Evolutionary conservation across 768 basidiomycete species (phyloP).

Genomic region (Hortiboletus flavorubellus): DNA sequence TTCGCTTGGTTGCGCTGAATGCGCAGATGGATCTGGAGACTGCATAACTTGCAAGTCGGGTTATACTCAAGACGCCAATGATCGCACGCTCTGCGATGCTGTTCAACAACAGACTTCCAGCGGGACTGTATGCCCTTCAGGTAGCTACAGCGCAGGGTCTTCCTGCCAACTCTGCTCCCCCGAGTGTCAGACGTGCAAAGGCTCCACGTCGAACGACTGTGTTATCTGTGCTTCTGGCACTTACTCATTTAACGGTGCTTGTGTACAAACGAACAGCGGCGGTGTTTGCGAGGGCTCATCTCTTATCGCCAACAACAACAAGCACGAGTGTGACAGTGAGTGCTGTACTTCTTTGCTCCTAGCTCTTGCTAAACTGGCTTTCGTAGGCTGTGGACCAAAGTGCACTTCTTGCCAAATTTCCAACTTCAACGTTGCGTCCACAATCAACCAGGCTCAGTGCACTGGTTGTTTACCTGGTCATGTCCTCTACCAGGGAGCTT

Average conservation of each 20-base stretch:
- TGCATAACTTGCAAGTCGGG: conserved; percentile 72
- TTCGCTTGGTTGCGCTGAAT: conserved; percentile 65
- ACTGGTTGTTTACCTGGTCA: conserved; percentile 77
- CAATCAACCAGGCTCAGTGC: conserved; percentile 63
- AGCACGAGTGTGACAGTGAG: conserved; percentile 78
- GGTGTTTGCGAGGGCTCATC: conserved; percentile 74
- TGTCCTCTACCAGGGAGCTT: conserved; percentile 66
- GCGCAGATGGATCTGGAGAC: conserved; percentile 62
- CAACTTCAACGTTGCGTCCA: conserved; percentile 67
- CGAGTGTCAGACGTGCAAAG: conserved; percentile 68
- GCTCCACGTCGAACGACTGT: conserved; percentile 66
- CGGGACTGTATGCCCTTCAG: conserved; percentile 60
- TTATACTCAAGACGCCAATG: conserved; percentile 63
- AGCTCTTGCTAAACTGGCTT: not conserved
- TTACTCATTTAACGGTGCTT: conserved; percentile 63
- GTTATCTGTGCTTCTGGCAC: conserved; percentile 60
- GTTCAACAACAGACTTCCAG: conserved; percentile 45
- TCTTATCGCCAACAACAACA: conserved; percentile 76
- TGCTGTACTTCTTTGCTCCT: not conserved
- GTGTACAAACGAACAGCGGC: conserved; percentile 59
- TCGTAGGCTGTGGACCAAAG: conserved; percentile 73
- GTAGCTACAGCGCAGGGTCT: conserved; percentile 57
- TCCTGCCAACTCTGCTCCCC: conserved; percentile 59
- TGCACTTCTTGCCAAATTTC: conserved; percentile 77
- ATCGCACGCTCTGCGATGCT: conserved; percentile 63